Conservation (phyloP, 202 grass and related monocot genomes). For the Digitaria exilis region DNA sequence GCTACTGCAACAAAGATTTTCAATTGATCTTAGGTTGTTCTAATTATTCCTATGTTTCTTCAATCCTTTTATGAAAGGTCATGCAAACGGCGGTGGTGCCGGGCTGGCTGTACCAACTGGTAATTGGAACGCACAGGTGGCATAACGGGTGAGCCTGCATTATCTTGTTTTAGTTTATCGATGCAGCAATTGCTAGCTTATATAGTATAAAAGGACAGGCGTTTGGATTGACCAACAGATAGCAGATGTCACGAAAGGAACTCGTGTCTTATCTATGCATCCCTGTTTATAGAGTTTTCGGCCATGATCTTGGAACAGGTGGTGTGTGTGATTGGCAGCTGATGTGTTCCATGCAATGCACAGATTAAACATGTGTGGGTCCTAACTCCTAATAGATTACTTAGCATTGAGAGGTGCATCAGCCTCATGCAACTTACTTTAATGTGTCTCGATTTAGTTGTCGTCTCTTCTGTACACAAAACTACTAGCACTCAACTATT, state of each 20-base stretch:
- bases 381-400: slow-evolving; percentile 23
- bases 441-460: not conserved
- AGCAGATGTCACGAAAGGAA: not conserved
- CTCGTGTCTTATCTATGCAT: not conserved
- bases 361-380: not conserved
- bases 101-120: slow-evolving; percentile 31
- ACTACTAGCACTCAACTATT: not conserved
- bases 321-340: not conserved
- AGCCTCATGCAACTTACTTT: not conserved
- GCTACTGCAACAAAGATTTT: not conserved
- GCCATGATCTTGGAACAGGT: not conserved
- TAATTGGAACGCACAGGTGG: slow-evolving; percentile 39
- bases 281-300: not conserved
- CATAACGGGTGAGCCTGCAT: slow-evolving; percentile 47
- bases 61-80: slow-evolving; percentile 29
- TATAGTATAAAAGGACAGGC: not conserved
- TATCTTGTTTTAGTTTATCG: slow-evolving; percentile 7
- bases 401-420: not conserved
- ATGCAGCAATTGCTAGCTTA: not conserved
- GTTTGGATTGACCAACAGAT: slow-evolving; percentile 5
- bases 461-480: not conserved
- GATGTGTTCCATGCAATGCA: slow-evolving; percentile 15
- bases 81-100: slow-evolving; percentile 26
- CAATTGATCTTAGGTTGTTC: not conserved
- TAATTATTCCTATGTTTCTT: not conserved